A percentile compares a stretch with the other conserved stretches of the same genome.
These are phyloP conservation scores for Fusarium kyushuense DNA, from an alignment of 2,329 filamentous ascomycete genomes.

Conservation along the genomic window DNA sequence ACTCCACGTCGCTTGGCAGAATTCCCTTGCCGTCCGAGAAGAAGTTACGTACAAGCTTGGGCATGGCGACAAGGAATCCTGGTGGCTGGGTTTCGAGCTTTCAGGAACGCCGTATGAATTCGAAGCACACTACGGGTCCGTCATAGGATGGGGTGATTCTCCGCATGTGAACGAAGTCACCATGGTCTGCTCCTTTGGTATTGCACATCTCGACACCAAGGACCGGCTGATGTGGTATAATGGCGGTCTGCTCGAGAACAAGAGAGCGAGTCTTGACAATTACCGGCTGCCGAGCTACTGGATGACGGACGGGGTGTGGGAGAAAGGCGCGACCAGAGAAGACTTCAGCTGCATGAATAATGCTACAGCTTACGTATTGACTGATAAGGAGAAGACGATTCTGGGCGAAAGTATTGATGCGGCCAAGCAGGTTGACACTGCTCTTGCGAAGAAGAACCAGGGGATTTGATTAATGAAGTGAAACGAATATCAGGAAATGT, in stretches of 20 bases:
- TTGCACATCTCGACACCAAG: constrained; percentile 56
- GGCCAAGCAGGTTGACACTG: constrained; percentile 24
- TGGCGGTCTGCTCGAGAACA: constrained; percentile 57
- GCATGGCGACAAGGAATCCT: constrained; percentile 61
- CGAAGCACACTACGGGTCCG: constrained; percentile 56
- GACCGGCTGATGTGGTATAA: constrained; percentile 57
- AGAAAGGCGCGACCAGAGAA: constrained; percentile 49
- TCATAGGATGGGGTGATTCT: constrained; percentile 52
- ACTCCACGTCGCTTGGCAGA: constrained; percentile 59
- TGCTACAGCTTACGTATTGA: constrained; percentile 9
- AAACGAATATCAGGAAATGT: constrained; percentile 4
- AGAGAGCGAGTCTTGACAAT: constrained; percentile 42
- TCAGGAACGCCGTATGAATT: constrained; percentile 54
- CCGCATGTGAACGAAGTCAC: background rate
- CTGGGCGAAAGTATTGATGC: constrained; percentile 18
- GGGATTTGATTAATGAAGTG: background rate
- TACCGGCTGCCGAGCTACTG: constrained; percentile 53
- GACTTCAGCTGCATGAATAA: constrained; percentile 55
- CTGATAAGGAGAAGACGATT: constrained; percentile 4
- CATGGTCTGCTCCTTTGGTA: constrained; percentile 54
- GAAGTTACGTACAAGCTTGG: constrained; percentile 55
- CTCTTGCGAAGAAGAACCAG: background rate
- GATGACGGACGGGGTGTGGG: constrained; percentile 56
- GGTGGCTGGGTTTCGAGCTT: constrained; percentile 59
- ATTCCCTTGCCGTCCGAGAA: constrained; percentile 54